Conservation (phyloP, 305 asterid genomes). For the Solanum aculeatissimum region DNA sequence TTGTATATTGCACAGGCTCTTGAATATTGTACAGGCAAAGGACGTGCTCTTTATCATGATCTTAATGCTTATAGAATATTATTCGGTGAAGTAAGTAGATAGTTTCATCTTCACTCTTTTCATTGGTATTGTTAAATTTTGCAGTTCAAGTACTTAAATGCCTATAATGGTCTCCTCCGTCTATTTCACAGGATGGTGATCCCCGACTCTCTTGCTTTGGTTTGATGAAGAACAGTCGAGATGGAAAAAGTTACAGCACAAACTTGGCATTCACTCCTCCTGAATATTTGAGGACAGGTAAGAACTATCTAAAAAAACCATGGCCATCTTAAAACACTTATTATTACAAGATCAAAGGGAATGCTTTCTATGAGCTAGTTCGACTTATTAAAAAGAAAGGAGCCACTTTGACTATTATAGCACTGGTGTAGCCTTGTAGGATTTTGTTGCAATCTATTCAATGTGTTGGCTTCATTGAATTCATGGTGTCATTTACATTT, state of each 20-base stretch:
- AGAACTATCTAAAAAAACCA: not conserved
- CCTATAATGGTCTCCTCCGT: not conserved
- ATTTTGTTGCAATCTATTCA: not conserved
- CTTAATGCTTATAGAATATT: slow-evolving; percentile 68
- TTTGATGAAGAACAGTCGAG: slow-evolving; percentile 67
- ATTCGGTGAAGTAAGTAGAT: slow-evolving; percentile 38
- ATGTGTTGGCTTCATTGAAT: not conserved
- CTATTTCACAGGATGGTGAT: slow-evolving; percentile 41
- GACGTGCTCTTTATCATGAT: slow-evolving; percentile 61
- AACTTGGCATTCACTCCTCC: slow-evolving; percentile 70
- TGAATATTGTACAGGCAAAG: slow-evolving; percentile 54
- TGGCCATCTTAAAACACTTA: not conserved
- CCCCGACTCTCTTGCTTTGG: slow-evolving; percentile 69
- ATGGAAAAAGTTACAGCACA: slow-evolving; percentile 71
- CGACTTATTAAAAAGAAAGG: not conserved
- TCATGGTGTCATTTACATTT: not conserved
- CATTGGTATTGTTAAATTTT: not conserved
- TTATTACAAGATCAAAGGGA: not conserved
- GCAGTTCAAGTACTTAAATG: not conserved
- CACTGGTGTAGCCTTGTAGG: not conserved
- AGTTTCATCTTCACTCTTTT: not conserved
- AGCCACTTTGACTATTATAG: not conserved
- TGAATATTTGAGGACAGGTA: slow-evolving; percentile 69
- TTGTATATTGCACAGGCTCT: slow-evolving; percentile 57
- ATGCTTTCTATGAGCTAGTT: not conserved